Conservation (phyloP, 495 filamentous ascomycete genomes). For the Aspergillus cavernicola region DNA sequence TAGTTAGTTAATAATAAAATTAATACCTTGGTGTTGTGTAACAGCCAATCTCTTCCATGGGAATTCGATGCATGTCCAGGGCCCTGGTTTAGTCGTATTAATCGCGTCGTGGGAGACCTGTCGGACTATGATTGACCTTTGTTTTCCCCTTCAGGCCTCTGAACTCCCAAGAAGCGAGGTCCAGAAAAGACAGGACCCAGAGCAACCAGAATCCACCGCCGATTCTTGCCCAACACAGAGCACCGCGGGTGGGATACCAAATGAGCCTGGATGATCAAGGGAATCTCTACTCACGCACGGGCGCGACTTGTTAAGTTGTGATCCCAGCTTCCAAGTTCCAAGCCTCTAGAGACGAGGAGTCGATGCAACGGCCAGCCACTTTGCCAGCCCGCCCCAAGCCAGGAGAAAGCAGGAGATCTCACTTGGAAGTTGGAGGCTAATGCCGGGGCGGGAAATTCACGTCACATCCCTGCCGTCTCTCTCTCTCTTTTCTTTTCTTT, state of each 20-base stretch:
- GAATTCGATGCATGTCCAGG: not conserved
- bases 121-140: too few species aligned
- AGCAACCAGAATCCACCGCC: slow-evolving; percentile 7
- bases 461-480: slow-evolving; percentile 7
- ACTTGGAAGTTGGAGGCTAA: not conserved
- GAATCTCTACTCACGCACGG: too few species aligned
- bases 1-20: too few species aligned
- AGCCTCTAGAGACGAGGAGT: too few species aligned
- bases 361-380: slow-evolving; percentile 9
- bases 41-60: slow-evolving; percentile 1
- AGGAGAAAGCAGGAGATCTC: not conserved
- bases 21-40: too few species aligned
- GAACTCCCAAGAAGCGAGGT: too few species aligned
- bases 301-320: too few species aligned
- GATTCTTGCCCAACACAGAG: slow-evolving; percentile 17
- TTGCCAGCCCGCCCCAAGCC: not conserved
- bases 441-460: slow-evolving; percentile 6
- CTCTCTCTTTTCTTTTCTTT: not conserved
- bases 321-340: too few species aligned
- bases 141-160: too few species aligned
- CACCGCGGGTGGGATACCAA: slow-evolving; percentile 15
- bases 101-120: too few species aligned
- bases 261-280: slow-evolving; percentile 2
- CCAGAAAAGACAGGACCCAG: too few species aligned
- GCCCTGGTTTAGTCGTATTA: too few species aligned